Percentiles rank a stretch among this genome's conserved stretches.
Evolutionary conservation across 805 yeast genomes (phyloP).

Genomic region (Pichia phayaonensis): DNA sequence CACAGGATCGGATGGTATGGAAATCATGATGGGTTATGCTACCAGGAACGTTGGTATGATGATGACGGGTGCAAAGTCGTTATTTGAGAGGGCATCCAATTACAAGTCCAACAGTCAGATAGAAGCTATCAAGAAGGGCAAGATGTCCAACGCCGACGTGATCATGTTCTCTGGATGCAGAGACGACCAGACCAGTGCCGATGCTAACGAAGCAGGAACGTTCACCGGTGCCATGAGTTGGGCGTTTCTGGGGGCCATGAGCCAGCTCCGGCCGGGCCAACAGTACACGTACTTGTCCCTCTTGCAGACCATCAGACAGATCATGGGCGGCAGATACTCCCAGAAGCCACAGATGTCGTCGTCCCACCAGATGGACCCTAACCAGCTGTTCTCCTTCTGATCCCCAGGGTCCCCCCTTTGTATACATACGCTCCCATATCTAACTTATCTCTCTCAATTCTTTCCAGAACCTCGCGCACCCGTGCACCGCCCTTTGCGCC

Average conservation of each 20-base stretch:
- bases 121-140: constrained; percentile 42
- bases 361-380: constrained; percentile 72
- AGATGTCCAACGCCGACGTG: constrained; percentile 71
- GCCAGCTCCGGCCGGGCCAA: constrained; percentile 49
- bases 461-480: background rate
- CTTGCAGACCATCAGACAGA: constrained; percentile 61
- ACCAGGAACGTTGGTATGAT: constrained; percentile 44
- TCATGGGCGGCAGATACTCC: constrained; percentile 54
- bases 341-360: constrained; percentile 81
- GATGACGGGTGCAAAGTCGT: constrained; percentile 32
- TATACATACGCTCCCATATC: no score
- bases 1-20: constrained; percentile 59
- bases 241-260: constrained; percentile 62
- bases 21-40: constrained; percentile 52
- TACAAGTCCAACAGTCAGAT: constrained; percentile 23
- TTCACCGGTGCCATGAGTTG: constrained; percentile 84
- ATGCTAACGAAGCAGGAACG: constrained; percentile 61
- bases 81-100: constrained; percentile 27
- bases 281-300: constrained; percentile 50
- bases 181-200: constrained; percentile 80
- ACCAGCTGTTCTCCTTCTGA: constrained; percentile 32
- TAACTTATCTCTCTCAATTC: no score
- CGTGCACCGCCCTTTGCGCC: background rate
- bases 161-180: constrained; percentile 74
- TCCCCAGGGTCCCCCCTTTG: background rate